Evolutionary conservation across 2,329 filamentous ascomycete species (phyloP).

Genomic region (Talaromyces sp.): DNA sequence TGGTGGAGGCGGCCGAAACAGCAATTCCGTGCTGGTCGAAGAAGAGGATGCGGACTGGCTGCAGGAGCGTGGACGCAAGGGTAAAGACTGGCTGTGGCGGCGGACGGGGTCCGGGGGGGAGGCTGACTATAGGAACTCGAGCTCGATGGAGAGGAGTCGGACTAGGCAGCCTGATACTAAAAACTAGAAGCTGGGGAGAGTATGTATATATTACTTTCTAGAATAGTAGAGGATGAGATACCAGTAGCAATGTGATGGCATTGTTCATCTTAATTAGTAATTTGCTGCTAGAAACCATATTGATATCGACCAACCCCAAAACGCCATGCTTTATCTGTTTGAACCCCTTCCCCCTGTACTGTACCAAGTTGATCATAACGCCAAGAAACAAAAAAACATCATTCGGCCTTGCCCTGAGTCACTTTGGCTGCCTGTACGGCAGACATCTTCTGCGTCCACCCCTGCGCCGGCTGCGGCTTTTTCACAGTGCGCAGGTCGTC

Average conservation of each 20-base stretch:
- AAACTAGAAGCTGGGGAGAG: too few species aligned
- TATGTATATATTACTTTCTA: too few species aligned
- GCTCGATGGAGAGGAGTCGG: background rate
- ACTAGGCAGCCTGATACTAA: background rate
- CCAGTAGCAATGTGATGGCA: too few species aligned
- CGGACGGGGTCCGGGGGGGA: background rate
- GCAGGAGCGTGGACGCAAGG: conserved; percentile 16
- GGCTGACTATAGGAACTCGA: background rate
- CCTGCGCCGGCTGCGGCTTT: conserved; percentile 81
- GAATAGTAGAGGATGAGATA: background rate
- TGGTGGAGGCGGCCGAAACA: conserved; percentile 9
- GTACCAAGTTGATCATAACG: background rate
- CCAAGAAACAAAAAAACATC: background rate
- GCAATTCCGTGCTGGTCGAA: conserved; percentile 16
- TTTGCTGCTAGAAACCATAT: background rate
- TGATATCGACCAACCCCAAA: background rate
- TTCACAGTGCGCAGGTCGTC: conserved; percentile 92
- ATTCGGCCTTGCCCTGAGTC: conserved; percentile 40
- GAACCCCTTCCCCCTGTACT: background rate
- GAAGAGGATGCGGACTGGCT: conserved; percentile 22
- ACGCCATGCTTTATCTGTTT: background rate
- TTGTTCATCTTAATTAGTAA: background rate
- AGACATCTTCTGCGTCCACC: conserved; percentile 96
- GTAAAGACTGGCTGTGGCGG: conserved; percentile 16
- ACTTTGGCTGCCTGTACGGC: conserved; percentile 91